These are phyloP conservation scores for Vicia faba DNA, from an alignment of 306 rosid genomes.

Conservation along the genomic window DNA sequence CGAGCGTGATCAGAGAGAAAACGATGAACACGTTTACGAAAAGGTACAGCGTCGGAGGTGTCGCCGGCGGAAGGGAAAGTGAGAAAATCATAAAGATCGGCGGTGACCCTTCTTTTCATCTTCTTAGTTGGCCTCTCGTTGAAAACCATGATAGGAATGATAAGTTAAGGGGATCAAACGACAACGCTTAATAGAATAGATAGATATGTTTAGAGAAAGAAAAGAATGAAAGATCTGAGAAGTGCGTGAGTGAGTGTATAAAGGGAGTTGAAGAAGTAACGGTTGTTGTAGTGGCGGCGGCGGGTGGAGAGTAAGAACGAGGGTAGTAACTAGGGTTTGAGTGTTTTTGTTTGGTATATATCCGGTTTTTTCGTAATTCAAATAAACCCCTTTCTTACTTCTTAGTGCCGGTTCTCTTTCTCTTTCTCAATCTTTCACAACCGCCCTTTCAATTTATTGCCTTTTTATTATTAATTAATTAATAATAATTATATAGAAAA, in stretches of 20 bases:
- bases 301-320: conserved; percentile 11
- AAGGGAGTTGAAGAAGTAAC: neutral
- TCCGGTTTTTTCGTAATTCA: conserved; percentile 20
- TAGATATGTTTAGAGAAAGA: neutral
- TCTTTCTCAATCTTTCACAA: neutral
- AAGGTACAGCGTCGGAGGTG: conserved; percentile 40
- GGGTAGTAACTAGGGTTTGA: conserved; percentile 41
- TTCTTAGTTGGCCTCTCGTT: conserved; percentile 77
- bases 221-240: neutral
- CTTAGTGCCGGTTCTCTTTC: conserved; percentile 34
- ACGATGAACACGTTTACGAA: conserved; percentile 52
- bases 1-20: conserved; percentile 72
- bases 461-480: neutral
- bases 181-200: neutral
- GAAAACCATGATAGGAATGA: conserved; percentile 54
- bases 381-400: neutral
- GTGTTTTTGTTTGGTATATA: conserved; percentile 36
- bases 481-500: too few relatives aligned
- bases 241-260: neutral
- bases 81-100: conserved; percentile 70
- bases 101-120: conserved; percentile 74
- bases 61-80: conserved; percentile 34
- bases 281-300: conserved; percentile 30
- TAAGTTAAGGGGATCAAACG: neutral
- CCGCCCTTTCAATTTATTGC: conserved; percentile 16